phyloP scores from a whole-genome alignment of 2,329 filamentous ascomycete species.

The Fusarium transvaalense region DNA sequence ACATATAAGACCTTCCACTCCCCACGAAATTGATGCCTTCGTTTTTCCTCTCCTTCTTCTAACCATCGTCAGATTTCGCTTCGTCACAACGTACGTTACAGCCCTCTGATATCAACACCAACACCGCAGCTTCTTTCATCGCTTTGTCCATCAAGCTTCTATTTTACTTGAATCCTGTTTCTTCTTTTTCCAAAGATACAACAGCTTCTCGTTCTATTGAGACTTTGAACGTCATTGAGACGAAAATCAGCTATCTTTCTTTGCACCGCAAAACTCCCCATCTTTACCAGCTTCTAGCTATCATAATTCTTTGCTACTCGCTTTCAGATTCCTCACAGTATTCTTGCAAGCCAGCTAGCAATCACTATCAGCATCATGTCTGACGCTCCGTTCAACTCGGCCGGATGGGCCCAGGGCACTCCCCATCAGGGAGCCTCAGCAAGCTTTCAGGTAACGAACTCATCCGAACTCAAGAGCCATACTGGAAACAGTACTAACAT shows the following conservation, averaged over 20 bases:
- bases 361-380: constrained; percentile 17
- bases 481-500: constrained; percentile 18
- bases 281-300: constrained; percentile 1
- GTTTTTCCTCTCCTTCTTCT: neutral
- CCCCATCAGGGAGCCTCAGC: neutral
- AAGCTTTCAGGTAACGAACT: constrained; percentile 12
- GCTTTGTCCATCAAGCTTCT: constrained; percentile 3
- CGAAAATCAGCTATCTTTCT: neutral
- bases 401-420: neutral
- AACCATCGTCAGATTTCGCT: constrained; percentile 27
- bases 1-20: neutral
- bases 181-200: constrained; percentile 2
- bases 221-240: neutral
- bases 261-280: neutral
- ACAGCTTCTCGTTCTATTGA: neutral
- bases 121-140: constrained; percentile 2
- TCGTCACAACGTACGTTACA: neutral
- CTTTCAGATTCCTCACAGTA: constrained; percentile 11
- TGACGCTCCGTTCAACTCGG: neutral
- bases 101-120: constrained; percentile 20
- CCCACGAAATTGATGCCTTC: neutral
- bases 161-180: constrained; percentile 1
- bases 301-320: neutral
- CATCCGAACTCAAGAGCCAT: neutral
- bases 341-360: constrained; percentile 5